Base-by-base conservation (phyloP, 306 rosid genomes). In the Purshia tridentata region DNA sequence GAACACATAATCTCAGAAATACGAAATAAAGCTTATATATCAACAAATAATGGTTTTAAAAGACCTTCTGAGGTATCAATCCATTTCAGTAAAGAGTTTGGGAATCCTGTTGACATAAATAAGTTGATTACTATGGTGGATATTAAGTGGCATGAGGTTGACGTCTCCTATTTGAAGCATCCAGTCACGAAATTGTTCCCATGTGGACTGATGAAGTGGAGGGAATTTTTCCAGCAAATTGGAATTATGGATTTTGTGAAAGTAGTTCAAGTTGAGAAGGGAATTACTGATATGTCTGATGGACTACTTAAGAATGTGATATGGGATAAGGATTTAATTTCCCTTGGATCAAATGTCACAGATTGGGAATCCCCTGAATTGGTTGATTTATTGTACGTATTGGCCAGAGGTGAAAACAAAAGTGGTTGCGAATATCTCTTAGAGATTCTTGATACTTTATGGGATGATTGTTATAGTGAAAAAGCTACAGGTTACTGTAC, bases 361-460 rank as follows among this genome's bases (percentile, higher is more conserved):
- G 98, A 93, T 72, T 93, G 97, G 97, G 97, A 93, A 74, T 91
- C 97, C 53, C 86, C 73, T 56, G 98, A 93, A 72, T 72, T 93
- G 53, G 84, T 78, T 50, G 79, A 89, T 46, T 78, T 93, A 77
- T 76, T 89, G 46, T 78, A 90, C 65, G 48, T 79, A 23, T 75
- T 93, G 82, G 78, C 94, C 52, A 49, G 75, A 77, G 77, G 78
- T 77, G 88, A 91, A 35, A 80, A 84, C 77, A 77, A n/a, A 70
- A 82, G 83, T 71, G 83, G 77, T 76, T 86, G 96, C 78, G 81
- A 82, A 76, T 81, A 84, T 82, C 90, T 91, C 80, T 88, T 91
- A 73, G 91, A 84, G 84, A 81, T 86, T 73, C 83, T 93, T 73
- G 97, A 91, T 83, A 81, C 80, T 58, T 87, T 89, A 82, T 91